Conservation (phyloP, 257 asterid species). For the Nicotiana noctiflora region DNA sequence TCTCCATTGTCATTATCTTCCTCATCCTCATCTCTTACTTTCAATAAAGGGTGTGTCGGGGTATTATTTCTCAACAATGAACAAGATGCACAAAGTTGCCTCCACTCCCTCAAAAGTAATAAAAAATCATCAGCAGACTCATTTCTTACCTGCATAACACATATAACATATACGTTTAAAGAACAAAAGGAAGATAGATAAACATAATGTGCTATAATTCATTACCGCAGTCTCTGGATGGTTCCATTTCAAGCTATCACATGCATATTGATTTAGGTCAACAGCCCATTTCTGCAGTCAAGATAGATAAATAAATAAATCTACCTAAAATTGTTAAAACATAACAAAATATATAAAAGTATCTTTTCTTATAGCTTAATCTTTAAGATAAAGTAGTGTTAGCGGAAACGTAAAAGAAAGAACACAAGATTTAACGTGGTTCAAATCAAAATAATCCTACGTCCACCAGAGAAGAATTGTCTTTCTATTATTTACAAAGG, state of each 20-base stretch:
- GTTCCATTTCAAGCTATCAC: slow-evolving; percentile 56
- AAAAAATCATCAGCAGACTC: slow-evolving; percentile 57
- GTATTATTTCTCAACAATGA: slow-evolving; percentile 24
- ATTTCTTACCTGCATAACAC: slow-evolving; percentile 45
- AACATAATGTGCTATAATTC: background rate
- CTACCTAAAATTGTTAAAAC: background rate
- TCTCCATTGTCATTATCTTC: slow-evolving; percentile 6
- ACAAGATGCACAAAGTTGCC: slow-evolving; percentile 41
- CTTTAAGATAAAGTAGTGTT: background rate
- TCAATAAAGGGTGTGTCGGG: slow-evolving; percentile 11
- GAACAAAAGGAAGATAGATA: background rate
- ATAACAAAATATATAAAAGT: background rate
- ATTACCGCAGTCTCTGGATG: slow-evolving; percentile 82
- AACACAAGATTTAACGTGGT: too few relatives aligned
- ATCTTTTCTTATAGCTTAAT: background rate
- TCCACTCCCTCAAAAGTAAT: slow-evolving; percentile 58
- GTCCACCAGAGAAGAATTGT: too few relatives aligned
- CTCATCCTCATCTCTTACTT: background rate
- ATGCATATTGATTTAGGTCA: slow-evolving; percentile 59
- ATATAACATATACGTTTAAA: background rate
- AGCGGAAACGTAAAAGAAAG: too few relatives aligned
- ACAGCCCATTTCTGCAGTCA: slow-evolving; percentile 80
- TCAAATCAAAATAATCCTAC: too few relatives aligned
- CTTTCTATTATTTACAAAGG: too few relatives aligned
- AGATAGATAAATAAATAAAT: background rate